Conservation (phyloP, 2,329 filamentous ascomycete genomes). For the Tolypocladium inflatum region DNA sequence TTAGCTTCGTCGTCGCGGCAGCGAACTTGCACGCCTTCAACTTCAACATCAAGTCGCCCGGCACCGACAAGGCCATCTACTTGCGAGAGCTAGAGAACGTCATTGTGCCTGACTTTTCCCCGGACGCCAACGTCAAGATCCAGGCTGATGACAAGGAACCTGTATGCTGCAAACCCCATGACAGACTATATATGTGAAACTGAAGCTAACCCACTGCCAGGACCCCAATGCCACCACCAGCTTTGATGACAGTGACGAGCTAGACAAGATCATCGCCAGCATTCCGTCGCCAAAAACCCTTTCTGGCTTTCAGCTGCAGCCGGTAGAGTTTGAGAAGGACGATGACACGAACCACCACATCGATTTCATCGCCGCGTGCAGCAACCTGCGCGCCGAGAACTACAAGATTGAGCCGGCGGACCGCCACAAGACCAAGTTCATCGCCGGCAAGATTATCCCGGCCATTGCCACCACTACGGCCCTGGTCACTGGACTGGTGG, state of each 20-base stretch:
- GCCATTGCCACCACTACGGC: slow-evolving; percentile 97
- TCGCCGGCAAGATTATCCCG: slow-evolving; percentile 98
- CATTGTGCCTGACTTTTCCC: slow-evolving; percentile 91
- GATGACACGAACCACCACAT: slow-evolving; percentile 98
- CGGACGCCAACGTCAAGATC: slow-evolving; percentile 87
- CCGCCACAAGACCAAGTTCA: slow-evolving; percentile 98
- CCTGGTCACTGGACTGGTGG: slow-evolving; percentile 84
- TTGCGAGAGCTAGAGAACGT: slow-evolving; percentile 76
- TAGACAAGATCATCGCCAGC: slow-evolving; percentile 60
- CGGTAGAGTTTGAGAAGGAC: slow-evolving; percentile 98
- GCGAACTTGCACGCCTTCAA: slow-evolving; percentile 96
- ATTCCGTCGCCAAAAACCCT: slow-evolving; percentile 73
- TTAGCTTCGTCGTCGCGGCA: slow-evolving; percentile 76
- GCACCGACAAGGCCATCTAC: slow-evolving; percentile 59
- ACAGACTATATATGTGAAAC: not conserved
- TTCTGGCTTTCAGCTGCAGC: slow-evolving; percentile 78
- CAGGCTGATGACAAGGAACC: slow-evolving; percentile 93
- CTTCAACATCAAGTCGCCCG: slow-evolving; percentile 88
- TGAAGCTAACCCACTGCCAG: slow-evolving; percentile 18
- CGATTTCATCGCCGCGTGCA: slow-evolving; percentile 95
- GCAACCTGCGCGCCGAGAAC: slow-evolving; percentile 93
- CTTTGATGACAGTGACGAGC: slow-evolving; percentile 66
- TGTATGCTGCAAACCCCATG: slow-evolving; percentile 30
- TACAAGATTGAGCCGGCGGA: slow-evolving; percentile 94
- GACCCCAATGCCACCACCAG: slow-evolving; percentile 66